Evolutionary conservation across 306 rosid species (phyloP).

Genomic region (Lablab purpureus): DNA sequence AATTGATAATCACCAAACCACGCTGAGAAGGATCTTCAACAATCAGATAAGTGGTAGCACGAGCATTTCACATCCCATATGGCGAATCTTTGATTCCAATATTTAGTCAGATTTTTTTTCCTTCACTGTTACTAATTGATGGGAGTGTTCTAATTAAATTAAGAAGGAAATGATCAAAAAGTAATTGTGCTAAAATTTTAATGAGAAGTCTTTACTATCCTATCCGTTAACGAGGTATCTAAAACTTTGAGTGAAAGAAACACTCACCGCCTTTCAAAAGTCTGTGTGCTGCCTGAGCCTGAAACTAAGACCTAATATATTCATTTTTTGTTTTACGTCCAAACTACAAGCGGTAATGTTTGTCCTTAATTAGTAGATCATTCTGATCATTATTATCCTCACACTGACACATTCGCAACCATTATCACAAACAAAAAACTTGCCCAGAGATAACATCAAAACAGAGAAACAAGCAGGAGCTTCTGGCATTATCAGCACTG

Average conservation of each 20-base stretch:
- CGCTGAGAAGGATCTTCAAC: no score
- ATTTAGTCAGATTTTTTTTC: no score
- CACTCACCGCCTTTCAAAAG: background rate
- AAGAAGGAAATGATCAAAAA: background rate
- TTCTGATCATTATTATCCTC: background rate
- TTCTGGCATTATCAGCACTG: constrained; percentile 2
- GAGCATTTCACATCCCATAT: background rate
- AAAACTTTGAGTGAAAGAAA: background rate
- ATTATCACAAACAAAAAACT: background rate
- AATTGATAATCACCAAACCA: no score
- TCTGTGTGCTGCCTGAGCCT: constrained; percentile 33
- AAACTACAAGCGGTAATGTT: background rate
- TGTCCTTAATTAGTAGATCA: constrained; percentile 2
- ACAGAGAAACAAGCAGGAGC: background rate
- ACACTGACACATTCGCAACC: background rate
- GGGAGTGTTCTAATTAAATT: background rate
- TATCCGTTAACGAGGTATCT: background rate
- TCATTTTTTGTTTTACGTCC: background rate
- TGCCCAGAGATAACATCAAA: constrained; percentile 44
- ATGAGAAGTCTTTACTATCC: background rate
- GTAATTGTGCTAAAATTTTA: background rate
- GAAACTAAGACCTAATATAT: background rate
- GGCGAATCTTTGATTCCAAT: background rate
- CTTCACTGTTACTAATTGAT: no score
- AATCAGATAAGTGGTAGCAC: no score